Conservation (phyloP, 345 rosid genomes). For the Melastoma malabathricum region DNA sequence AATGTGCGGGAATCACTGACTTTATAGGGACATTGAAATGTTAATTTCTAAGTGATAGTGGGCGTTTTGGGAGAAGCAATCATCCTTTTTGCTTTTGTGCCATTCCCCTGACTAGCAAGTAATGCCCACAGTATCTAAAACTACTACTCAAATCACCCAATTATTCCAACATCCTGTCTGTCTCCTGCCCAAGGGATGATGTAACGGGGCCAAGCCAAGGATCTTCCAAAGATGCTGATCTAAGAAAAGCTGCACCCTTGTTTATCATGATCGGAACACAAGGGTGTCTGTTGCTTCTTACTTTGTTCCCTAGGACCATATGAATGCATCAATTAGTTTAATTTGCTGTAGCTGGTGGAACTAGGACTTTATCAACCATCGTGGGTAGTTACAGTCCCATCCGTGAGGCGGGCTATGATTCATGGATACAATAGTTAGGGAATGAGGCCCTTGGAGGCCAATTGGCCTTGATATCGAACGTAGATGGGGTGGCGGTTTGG, state of each 20-base stretch:
- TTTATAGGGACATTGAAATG: too few species aligned
- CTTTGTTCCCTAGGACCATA: constrained; percentile 30
- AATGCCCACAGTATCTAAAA: background rate
- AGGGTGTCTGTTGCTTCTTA: constrained; percentile 29
- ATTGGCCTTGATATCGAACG: constrained; percentile 31
- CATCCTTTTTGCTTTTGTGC: background rate
- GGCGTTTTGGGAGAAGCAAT: too few species aligned
- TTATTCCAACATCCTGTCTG: background rate
- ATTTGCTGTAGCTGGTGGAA: too few species aligned
- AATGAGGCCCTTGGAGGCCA: too few species aligned
- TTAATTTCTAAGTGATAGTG: too few species aligned
- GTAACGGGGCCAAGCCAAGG: background rate
- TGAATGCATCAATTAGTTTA: background rate
- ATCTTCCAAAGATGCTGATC: background rate
- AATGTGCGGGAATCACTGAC: too few species aligned
- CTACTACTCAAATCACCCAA: background rate
- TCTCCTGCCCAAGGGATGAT: background rate
- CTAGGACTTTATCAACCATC: too few species aligned
- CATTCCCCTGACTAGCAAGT: background rate
- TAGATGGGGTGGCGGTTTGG: constrained; percentile 10
- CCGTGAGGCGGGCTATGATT: too few species aligned
- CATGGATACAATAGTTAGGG: too few species aligned
- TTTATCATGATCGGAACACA: constrained; percentile 14
- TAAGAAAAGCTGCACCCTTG: background rate
- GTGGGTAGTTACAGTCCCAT: too few species aligned